phyloP scores from a whole-genome alignment of 176 grass and related monocot genomes.

The Zoysia japonica region DNA sequence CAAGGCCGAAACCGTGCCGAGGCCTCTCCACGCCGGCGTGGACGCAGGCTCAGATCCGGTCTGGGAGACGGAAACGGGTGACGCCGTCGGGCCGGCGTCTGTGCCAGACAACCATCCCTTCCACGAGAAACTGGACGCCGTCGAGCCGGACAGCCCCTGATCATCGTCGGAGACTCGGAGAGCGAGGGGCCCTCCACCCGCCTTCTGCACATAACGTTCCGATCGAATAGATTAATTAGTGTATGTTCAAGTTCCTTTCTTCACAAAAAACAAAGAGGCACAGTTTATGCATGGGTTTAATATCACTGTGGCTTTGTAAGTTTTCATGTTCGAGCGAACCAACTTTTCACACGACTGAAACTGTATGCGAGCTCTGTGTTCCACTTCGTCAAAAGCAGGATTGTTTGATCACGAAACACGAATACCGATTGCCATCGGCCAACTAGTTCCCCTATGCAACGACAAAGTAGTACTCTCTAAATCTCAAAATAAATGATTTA shows the following conservation, averaged over 20 bases:
- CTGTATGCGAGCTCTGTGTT: not conserved
- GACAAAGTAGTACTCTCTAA: too few relatives aligned
- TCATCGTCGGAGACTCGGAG: not conserved
- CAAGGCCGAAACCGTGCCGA: conserved; percentile 10
- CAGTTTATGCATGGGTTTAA: too few relatives aligned
- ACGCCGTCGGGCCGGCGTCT: not conserved
- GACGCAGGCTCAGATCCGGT: not conserved
- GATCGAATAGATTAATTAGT: not conserved
- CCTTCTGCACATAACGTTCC: not conserved
- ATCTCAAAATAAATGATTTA: too few relatives aligned
- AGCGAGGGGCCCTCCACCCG: too few relatives aligned
- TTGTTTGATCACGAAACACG: too few relatives aligned
- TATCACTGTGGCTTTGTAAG: not conserved
- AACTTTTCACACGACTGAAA: too few relatives aligned
- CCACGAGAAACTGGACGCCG: conserved; percentile 1
- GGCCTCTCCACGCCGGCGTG: conserved; percentile 37
- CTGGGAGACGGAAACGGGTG: not conserved
- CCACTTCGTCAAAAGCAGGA: not conserved
- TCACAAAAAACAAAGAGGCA: too few relatives aligned
- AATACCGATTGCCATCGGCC: too few relatives aligned
- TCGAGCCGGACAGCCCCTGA: not conserved
- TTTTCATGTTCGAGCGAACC: not conserved
- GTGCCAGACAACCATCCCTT: not conserved
- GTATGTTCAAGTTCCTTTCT: not conserved
- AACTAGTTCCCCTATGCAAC: too few relatives aligned